phyloP scores from a whole-genome alignment of 148 eudicot species.

The Chenopodium suecicum region DNA sequence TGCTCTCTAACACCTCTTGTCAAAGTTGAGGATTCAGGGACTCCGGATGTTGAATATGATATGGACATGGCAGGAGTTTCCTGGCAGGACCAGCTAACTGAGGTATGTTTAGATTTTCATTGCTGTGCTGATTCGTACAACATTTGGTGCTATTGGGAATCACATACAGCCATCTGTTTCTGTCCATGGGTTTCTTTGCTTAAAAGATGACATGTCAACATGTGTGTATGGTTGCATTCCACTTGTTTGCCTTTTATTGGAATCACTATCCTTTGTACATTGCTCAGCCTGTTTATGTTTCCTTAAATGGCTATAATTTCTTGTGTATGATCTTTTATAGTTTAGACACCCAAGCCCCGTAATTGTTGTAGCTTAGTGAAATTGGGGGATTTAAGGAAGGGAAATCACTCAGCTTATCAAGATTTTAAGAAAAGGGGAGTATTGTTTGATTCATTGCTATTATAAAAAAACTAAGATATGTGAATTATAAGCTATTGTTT shows the following conservation, averaged over 20 bases:
- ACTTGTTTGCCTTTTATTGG: neutral
- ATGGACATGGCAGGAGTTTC: constrained; percentile 38
- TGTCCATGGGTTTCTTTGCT: neutral
- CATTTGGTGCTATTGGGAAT: constrained; percentile 16
- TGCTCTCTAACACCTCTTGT: constrained; percentile 23
- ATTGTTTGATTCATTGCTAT: neutral
- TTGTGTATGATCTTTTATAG: neutral
- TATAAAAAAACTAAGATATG: too few relatives aligned
- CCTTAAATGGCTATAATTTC: neutral
- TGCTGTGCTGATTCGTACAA: constrained; percentile 7
- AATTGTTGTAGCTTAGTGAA: neutral
- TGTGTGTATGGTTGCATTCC: neutral
- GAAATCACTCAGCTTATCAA: neutral
- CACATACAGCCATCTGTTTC: neutral
- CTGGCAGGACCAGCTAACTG: constrained; percentile 61
- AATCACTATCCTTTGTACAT: neutral
- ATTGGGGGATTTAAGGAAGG: neutral
- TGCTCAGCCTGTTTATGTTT: neutral
- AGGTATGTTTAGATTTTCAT: constrained; percentile 47
- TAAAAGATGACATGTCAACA: neutral
- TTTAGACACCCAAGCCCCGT: neutral
- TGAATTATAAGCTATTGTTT: neutral
- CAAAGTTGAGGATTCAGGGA: constrained; percentile 44
- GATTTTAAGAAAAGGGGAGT: neutral
- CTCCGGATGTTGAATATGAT: constrained; percentile 46